Percentiles rank a stretch among this genome's conserved stretches.
These are phyloP conservation scores for Cercospora sojina DNA, from an alignment of 2,329 filamentous ascomycete genomes.

Conservation along the genomic window DNA sequence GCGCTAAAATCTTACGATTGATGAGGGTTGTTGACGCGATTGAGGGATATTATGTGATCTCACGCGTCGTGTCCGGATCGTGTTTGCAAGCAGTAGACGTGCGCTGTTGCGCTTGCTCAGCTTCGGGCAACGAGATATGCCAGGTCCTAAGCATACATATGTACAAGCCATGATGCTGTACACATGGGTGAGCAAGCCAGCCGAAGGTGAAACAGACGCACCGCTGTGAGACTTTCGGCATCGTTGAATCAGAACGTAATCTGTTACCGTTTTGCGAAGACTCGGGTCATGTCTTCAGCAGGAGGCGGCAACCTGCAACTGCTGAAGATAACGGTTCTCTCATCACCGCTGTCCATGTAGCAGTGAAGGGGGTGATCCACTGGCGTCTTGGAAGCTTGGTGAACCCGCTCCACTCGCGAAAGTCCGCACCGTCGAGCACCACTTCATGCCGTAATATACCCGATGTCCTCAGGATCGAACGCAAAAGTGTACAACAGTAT, in stretches of 20 bases:
- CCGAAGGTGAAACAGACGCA: background rate
- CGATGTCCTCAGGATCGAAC: background rate
- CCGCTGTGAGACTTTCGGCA: background rate
- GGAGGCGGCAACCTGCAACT: background rate
- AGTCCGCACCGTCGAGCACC: background rate
- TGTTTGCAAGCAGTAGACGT: background rate
- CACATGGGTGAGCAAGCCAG: background rate
- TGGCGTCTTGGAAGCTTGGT: background rate
- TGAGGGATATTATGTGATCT: background rate
- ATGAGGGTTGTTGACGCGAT: background rate
- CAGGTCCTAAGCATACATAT: background rate
- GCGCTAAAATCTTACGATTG: slow-evolving; percentile 10
- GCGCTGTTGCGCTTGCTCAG: background rate
- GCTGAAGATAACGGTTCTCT: background rate
- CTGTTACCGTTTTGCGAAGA: background rate
- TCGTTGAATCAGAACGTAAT: background rate
- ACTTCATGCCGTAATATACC: background rate
- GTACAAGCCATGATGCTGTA: background rate
- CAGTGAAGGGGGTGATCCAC: background rate
- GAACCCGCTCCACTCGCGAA: background rate
- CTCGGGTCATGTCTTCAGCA: background rate
- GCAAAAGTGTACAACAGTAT: background rate
- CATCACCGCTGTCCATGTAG: background rate
- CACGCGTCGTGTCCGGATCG: background rate
- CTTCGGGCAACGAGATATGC: background rate